Conservation (phyloP, 225 moss, liverwort and hornwort genomes). For the Straminergon stramineum region DNA sequence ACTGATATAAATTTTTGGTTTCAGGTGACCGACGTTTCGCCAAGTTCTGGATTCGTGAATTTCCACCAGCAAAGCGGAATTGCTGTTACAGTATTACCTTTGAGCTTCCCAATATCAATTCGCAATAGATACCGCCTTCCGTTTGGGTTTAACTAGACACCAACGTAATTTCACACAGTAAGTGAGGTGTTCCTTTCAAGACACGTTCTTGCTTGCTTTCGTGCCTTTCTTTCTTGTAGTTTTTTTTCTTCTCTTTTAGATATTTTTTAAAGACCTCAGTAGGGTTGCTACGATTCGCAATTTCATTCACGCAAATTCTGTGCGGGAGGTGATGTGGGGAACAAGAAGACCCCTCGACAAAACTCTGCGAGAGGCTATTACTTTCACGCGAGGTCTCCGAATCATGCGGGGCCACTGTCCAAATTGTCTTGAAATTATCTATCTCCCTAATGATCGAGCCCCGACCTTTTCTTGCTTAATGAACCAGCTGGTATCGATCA, state of each 20-base stretch:
- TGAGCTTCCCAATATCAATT: not conserved
- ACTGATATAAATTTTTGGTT: not conserved
- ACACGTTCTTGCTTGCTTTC: not conserved
- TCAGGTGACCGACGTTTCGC: not conserved
- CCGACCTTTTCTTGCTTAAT: not conserved
- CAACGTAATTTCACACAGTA: not conserved
- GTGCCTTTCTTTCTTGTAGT: not conserved
- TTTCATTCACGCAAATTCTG: not conserved
- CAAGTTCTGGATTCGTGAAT: not conserved
- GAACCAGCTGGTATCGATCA: not conserved
- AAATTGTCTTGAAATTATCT: not conserved
- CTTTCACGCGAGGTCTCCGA: not conserved
- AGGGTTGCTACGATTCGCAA: not conserved
- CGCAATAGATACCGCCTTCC: not conserved
- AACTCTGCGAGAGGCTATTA: not conserved
- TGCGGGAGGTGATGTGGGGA: not conserved
- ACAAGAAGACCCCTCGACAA: not conserved
- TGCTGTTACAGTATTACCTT: not conserved
- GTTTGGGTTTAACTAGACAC: not conserved
- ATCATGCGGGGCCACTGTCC: not conserved
- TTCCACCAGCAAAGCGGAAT: not conserved
- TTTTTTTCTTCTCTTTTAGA: not conserved
- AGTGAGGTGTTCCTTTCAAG: not conserved
- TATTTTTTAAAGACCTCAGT: not conserved
- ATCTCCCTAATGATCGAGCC: not conserved